Percentiles rank a stretch among this genome's conserved stretches.
phyloP scores from a whole-genome alignment of 2,329 filamentous ascomycete species.

The Colletotrichum plurivorum region DNA sequence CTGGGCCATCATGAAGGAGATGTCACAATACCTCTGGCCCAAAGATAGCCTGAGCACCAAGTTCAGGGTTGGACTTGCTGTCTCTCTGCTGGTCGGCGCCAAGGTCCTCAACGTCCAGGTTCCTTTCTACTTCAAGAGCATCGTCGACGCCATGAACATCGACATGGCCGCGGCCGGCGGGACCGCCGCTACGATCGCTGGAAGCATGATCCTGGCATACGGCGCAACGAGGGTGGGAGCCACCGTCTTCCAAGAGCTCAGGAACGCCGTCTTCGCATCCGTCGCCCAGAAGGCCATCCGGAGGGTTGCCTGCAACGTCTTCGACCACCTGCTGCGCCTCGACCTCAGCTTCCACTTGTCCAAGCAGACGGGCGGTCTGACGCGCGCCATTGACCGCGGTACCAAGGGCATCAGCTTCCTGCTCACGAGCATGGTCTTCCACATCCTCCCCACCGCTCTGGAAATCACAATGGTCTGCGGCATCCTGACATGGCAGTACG shows the following conservation, averaged over 20 bases:
- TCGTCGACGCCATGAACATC: constrained; percentile 98
- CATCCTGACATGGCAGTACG: constrained; percentile 97
- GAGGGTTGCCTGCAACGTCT: constrained; percentile 91
- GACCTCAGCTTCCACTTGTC: constrained; percentile 95
- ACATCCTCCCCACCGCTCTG: constrained; percentile 91
- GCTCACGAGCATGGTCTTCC: constrained; percentile 98
- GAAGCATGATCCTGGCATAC: constrained; percentile 94
- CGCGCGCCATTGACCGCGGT: constrained; percentile 93
- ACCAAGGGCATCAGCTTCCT: constrained; percentile 99
- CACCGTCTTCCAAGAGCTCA: constrained; percentile 90
- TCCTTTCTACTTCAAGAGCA: constrained; percentile 98
- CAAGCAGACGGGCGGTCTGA: constrained; percentile 94
- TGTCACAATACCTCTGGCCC: constrained; percentile 96
- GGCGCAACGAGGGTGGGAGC: constrained; percentile 90
- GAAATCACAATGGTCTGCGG: constrained; percentile 97
- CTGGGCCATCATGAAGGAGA: constrained; percentile 99
- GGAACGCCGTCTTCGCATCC: constrained; percentile 96
- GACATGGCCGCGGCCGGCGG: constrained; percentile 90
- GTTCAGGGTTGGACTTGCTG: constrained; percentile 86
- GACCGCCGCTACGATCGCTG: constrained; percentile 89
- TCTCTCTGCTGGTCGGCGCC: constrained; percentile 86
- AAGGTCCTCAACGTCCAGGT: constrained; percentile 98
- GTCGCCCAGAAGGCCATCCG: constrained; percentile 98
- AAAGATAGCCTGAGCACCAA: constrained; percentile 89
- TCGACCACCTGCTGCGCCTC: constrained; percentile 87